Evolutionary conservation across 345 rosid genomes (phyloP), one percentile per base, ranked within the genome.

Genomic region (Crucihimalaya himalaica): DNA sequence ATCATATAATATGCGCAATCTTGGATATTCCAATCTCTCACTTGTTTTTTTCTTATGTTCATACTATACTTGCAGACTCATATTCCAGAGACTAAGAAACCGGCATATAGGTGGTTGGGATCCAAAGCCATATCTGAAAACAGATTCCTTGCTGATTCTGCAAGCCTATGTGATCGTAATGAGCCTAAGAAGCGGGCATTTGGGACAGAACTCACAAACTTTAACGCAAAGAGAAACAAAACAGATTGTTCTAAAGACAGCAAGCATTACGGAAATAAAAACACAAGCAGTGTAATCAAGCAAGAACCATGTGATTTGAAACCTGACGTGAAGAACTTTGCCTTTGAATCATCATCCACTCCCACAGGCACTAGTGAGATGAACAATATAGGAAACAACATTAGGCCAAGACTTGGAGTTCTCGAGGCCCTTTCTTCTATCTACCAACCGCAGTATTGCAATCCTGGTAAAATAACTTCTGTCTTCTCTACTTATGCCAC

Each of bases 71-170:
- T 81, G 75, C 83, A 92, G 98, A 86, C 85, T 51, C 91, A 82
- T 71, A 86, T 84, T 70, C 87, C 95, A 6, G 87, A 81, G 61
- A 90, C 78, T 48, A 87, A 84, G 81, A 90, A 77, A 71, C 84
- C 96, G 3, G 96, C 96, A 43, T 92, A 83, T 66, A 88, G 85
- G 81, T 92, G 98, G 98, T 53, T 87, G 68, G 98, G 91, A 70
- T 77, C 83, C 84, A 75, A 66, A 60, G 82, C 83, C 57, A 79
- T 78, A 47, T 46, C 74, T 11, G 66, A 71, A 55, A 63, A 40
- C 53, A 73, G 9, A 31, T 51, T 68, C 60, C 59, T 63, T 4
- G 27, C 63, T 70, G 40, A 65, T 63, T 68, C 78, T 74, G 23
- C 52, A 34, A 62, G 58, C 70, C 31, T 19, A 61, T 35, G 57